Base-by-base conservation (phyloP, 2,329 filamentous ascomycete genomes). In the Colletotrichum trifolii region DNA sequence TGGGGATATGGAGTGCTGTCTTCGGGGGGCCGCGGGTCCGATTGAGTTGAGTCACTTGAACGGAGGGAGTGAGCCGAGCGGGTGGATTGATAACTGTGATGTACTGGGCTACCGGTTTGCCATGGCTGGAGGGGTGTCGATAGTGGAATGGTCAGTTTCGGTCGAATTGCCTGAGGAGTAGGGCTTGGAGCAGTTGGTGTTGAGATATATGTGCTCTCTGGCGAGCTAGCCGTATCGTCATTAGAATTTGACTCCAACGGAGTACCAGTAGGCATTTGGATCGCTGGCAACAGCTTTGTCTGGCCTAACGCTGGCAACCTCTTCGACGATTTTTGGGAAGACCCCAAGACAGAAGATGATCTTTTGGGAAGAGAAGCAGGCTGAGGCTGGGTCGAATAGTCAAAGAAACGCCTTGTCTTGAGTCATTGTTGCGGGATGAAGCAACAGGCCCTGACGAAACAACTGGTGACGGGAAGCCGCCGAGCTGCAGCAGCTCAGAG, bases 121-220 rank as follows among this genome's bases (percentile, higher is more conserved):
- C 42, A 45, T 13, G 8, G 6, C 8, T 7, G 10, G 7, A 13
- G 11, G 42, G 15, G 42, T 6, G 42, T 6, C 6, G 42, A 15
- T 54, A 2, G 8, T 5, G 57, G 57, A 6, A 60, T 60, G 2
- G n/a, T 47, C 2, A 78, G 55, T 9, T 70, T 70, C 0, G 78
- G 77, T 2, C 77, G 70, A 12, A 73, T 6, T 0, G 73, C 61
- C 25, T 70, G 47, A 0, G 77, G 75, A 0, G 75, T 77, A 3
- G 77, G 74, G 12, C 74, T 78, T 0, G 76, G 75, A 3, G 73
- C 75, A 0, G 76, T 76, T 0, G 77, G 77, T 0, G 75, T 78
- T 0, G 71, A 71, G 3, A 78, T 52, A 1, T 65, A 52, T 7
- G 12, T 11, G 11, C 45, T 61, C 6, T 60, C 56, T 11, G 43